Percentiles rank a stretch among this genome's conserved stretches.
Conservation (phyloP, 192 early-diverging fungal species). For the Rhizophagus sp. region DNA sequence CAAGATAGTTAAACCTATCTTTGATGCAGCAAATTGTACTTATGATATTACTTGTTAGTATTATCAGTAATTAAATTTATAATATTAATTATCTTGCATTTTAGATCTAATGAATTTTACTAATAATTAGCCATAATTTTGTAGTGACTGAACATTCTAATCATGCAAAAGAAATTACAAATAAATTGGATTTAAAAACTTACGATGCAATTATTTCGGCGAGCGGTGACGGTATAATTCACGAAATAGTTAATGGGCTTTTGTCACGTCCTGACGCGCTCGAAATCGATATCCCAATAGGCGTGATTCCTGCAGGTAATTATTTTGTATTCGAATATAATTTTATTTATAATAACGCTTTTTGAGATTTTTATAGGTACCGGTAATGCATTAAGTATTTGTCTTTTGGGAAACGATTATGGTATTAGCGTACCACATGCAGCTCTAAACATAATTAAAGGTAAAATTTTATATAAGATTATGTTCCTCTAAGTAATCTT, state of each 20-base stretch:
- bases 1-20: conserved; percentile 57
- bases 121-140: neutral
- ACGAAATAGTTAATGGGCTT: conserved; percentile 83
- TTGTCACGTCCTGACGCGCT: conserved; percentile 67
- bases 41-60: conserved; percentile 5
- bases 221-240: conserved; percentile 80
- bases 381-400: conserved; percentile 56
- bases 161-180: conserved; percentile 62
- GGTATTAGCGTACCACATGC: conserved; percentile 41
- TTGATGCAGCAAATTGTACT: conserved; percentile 60
- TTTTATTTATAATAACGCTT: neutral
- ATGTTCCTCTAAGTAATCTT: neutral
- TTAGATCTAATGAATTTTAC: neutral
- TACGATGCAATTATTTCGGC: conserved; percentile 67
- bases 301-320: conserved; percentile 61
- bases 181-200: conserved; percentile 47
- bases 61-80: neutral
- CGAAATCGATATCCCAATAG: conserved; percentile 61
- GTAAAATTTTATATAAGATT: conserved; percentile 9
- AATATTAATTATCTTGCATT: neutral
- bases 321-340: neutral
- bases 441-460: conserved; percentile 46
- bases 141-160: neutral
- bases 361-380: conserved; percentile 29
- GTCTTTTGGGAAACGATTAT: conserved; percentile 49